These are phyloP conservation scores for Penicillium olsonii DNA, from an alignment of 2,329 filamentous ascomycete genomes.

Conservation along the genomic window DNA sequence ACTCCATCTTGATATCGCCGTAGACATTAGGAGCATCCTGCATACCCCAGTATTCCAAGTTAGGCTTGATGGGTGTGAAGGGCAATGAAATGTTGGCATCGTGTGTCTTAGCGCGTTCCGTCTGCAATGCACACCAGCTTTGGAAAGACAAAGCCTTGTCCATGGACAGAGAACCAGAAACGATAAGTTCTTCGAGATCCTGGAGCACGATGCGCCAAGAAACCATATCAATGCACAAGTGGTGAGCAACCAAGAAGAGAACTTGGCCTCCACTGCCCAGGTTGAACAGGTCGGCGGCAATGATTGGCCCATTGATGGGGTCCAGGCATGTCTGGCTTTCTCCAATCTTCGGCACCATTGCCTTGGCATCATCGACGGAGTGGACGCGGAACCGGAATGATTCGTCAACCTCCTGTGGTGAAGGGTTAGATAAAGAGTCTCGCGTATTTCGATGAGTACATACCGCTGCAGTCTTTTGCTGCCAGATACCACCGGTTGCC, in stretches of 20 bases:
- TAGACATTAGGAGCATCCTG: slow-evolving; percentile 34
- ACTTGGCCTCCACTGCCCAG: slow-evolving; percentile 33
- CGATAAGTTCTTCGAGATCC: slow-evolving; percentile 38
- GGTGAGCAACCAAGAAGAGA: slow-evolving; percentile 33
- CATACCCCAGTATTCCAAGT: slow-evolving; percentile 43
- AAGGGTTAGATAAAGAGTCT: slow-evolving; percentile 12
- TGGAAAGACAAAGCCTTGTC: slow-evolving; percentile 43
- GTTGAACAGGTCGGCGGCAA: slow-evolving; percentile 44
- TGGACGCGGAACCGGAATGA: slow-evolving; percentile 37
- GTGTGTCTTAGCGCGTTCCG: slow-evolving; percentile 26
- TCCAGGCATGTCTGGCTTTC: slow-evolving; percentile 36
- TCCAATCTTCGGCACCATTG: slow-evolving; percentile 29
- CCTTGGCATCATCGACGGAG: slow-evolving; percentile 21
- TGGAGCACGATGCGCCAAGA: slow-evolving; percentile 40
- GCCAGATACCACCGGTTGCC: slow-evolving; percentile 24
- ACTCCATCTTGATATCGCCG: slow-evolving; percentile 36
- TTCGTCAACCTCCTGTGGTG: slow-evolving; percentile 29
- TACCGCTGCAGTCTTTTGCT: slow-evolving; percentile 30
- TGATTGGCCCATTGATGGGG: slow-evolving; percentile 36
- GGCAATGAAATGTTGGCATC: slow-evolving; percentile 21
- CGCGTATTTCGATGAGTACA: background rate
- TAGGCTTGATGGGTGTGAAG: slow-evolving; percentile 32
- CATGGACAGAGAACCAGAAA: slow-evolving; percentile 33
- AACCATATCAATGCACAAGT: slow-evolving; percentile 34
- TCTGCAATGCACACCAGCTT: slow-evolving; percentile 39